Percentiles rank a stretch among this genome's conserved stretches.
Evolutionary conservation across 2,329 filamentous ascomycete species (phyloP).

Genomic region (Pestalotiopsis sp.): DNA sequence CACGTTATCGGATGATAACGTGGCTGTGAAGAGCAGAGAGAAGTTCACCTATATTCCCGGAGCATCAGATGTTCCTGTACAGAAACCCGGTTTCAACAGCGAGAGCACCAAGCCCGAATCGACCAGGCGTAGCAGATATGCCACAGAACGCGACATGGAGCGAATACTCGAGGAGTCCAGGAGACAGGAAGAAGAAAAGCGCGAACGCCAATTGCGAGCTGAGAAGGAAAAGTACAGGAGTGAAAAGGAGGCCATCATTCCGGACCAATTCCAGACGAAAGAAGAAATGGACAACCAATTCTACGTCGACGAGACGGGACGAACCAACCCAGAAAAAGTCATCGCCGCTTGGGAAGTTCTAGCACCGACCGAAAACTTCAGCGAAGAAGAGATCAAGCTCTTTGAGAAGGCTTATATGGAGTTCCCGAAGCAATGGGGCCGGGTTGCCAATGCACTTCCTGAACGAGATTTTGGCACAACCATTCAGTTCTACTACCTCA

Average conservation of each 20-base stretch:
- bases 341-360: slow-evolving; percentile 72
- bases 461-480: slow-evolving; percentile 74
- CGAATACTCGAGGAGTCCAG: slow-evolving; percentile 71
- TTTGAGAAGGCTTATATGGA: slow-evolving; percentile 77
- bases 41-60: slow-evolving; percentile 47
- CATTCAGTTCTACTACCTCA: slow-evolving; percentile 85
- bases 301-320: slow-evolving; percentile 67
- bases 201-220: slow-evolving; percentile 64
- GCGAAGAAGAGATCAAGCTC: slow-evolving; percentile 64
- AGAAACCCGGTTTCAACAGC: slow-evolving; percentile 39
- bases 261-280: slow-evolving; percentile 65
- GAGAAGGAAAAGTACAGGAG: slow-evolving; percentile 71
- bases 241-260: slow-evolving; percentile 73
- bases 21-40: slow-evolving; percentile 54
- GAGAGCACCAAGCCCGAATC: slow-evolving; percentile 55
- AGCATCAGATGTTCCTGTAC: slow-evolving; percentile 32
- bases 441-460: slow-evolving; percentile 67
- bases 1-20: slow-evolving; percentile 55
- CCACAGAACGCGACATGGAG: slow-evolving; percentile 73
- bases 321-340: slow-evolving; percentile 64
- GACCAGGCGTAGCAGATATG: slow-evolving; percentile 56
- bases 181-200: slow-evolving; percentile 67
- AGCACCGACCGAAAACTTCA: slow-evolving; percentile 74
- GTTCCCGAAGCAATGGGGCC: slow-evolving; percentile 80
- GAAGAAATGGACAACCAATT: slow-evolving; percentile 58